Base-by-base conservation (phyloP, 805 yeast genomes). In the Saccharomyces kudriavzevii region DNA sequence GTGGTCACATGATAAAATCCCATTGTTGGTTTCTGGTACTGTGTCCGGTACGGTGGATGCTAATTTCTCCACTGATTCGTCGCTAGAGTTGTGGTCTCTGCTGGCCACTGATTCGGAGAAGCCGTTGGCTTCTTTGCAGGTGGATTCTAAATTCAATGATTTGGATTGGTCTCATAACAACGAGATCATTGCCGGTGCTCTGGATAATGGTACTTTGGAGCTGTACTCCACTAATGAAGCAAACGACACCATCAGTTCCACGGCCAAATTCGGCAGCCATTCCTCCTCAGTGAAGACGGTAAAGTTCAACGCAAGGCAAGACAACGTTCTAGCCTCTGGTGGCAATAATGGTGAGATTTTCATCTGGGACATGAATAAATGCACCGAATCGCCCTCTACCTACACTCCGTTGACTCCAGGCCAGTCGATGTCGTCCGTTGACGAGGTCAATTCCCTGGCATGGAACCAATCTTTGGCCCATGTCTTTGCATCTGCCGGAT, bases 41-140 rank as follows among this genome's bases (percentile, higher is more conserved):
- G 87, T 89, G n/a, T 91, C 98, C 0, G 98, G 98, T 6, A 95
- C 97, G 13, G 86, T 94, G 62, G 97, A 89, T 67, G 87, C 87
- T 46, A 83, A 85, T 66, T 91, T 91, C 70, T 83, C 91, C 45
- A 82, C 94, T 22, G 77, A 83, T 28, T 83, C 97, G 1, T 71
- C 79, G n/a, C 73, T 94, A 54, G 91, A 89, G 62, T 75, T 94
- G 56, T 86, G 95, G 87, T 83, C 86, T 56, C 77, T 87, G 9
- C 76, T 84, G 54, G 66, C 74, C 47, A 57, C 74, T 60, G 53
- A 67, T 35, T 64, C 75, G 58, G 58, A 66, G 43, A 64, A 71
- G 20, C 80, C 85, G 6, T 56, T 75, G n/a, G 72, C 71, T 20
- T 65, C 79, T 3, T 62, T 77, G n/a, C 67, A 72, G 13, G 77